phyloP scores from a whole-genome alignment of 2,329 filamentous ascomycete species.

The Ciborinia camelliae region DNA sequence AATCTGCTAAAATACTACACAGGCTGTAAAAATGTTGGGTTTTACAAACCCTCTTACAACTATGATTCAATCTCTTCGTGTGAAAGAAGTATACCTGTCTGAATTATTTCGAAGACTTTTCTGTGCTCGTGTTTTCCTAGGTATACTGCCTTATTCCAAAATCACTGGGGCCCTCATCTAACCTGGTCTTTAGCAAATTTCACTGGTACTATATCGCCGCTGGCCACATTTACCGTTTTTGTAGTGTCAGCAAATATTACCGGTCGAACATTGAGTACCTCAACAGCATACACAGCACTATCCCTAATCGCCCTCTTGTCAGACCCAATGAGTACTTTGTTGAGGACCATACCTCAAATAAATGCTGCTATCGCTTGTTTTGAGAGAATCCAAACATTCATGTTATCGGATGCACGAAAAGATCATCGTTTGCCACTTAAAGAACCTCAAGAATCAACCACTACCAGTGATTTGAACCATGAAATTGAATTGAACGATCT shows the following conservation, averaged over 20 bases:
- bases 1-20: conserved; percentile 11
- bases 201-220: conserved; percentile 37
- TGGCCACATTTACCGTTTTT: conserved; percentile 42
- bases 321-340: conserved; percentile 41
- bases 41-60: conserved; percentile 38
- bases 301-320: conserved; percentile 43
- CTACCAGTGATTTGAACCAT: background rate
- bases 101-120: conserved; percentile 40
- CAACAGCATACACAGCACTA: conserved; percentile 43
- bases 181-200: conserved; percentile 26
- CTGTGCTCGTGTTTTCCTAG: conserved; percentile 25
- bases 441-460: background rate
- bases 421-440: conserved; percentile 28
- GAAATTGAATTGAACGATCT: conserved; percentile 23
- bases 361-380: conserved; percentile 42
- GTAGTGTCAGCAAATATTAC: conserved; percentile 35
- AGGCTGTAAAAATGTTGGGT: conserved; percentile 37
- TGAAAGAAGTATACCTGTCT: conserved; percentile 42
- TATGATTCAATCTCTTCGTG: conserved; percentile 39
- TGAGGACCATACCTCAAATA: conserved; percentile 41
- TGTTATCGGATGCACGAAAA: conserved; percentile 25
- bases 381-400: conserved; percentile 42
- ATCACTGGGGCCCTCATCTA: background rate
- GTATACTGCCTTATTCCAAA: conserved; percentile 16
- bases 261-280: conserved; percentile 31